Evolutionary conservation across 805 yeast species (phyloP).

Genomic region (Wickerhamomyces sydowiorum): DNA sequence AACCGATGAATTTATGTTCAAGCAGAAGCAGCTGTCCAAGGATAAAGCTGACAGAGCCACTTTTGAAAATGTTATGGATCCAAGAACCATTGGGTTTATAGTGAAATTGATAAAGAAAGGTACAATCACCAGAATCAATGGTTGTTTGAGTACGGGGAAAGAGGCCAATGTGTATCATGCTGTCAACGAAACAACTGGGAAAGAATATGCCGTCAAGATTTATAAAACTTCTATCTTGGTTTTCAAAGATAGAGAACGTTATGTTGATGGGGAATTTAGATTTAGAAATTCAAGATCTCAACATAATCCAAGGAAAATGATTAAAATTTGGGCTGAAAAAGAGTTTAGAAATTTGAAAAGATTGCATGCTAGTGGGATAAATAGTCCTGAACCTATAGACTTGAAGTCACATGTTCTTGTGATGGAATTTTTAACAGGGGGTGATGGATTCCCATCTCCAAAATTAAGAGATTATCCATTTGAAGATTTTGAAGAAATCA

Average conservation of each 20-base stretch:
- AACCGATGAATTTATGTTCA: constrained; percentile 50
- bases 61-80: constrained; percentile 93
- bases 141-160: constrained; percentile 94
- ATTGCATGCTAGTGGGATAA: constrained; percentile 69
- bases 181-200: constrained; percentile 31
- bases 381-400: constrained; percentile 91
- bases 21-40: constrained; percentile 53
- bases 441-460: constrained; percentile 84
- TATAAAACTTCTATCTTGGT: constrained; percentile 94
- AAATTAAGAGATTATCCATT: constrained; percentile 80
- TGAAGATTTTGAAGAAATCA: constrained; percentile 58
- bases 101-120: constrained; percentile 81
- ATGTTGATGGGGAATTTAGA: constrained; percentile 93
- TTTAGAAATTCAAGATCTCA: constrained; percentile 81
- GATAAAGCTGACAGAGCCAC: constrained; percentile 95
- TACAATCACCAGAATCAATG: constrained; percentile 77
- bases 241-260: constrained; percentile 94
- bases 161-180: constrained; percentile 99
- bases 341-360: constrained; percentile 92
- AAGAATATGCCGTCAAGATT: constrained; percentile 83
- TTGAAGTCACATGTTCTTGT: constrained; percentile 85
- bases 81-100: constrained; percentile 81
- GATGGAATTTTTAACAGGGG: constrained; percentile 85
- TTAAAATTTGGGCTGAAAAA: constrained; percentile 97
- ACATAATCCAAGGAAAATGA: constrained; percentile 96